Evolutionary conservation across 2,329 filamentous ascomycete species (phyloP).

Genomic region (Aureobasidium lini): DNA sequence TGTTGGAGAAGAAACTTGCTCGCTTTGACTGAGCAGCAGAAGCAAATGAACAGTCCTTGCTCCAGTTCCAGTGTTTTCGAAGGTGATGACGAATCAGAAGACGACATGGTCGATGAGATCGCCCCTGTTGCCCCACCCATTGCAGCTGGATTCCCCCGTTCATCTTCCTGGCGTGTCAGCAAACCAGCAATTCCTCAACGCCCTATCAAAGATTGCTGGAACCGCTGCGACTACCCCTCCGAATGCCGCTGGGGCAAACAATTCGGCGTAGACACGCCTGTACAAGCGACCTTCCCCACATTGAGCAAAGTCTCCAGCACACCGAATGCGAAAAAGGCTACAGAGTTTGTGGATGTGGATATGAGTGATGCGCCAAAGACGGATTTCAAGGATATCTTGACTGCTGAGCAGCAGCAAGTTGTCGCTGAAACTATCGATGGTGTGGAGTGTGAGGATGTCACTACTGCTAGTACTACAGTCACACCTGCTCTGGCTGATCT

Average conservation of each 20-base stretch:
- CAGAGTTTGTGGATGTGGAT: background rate
- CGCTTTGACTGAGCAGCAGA: conserved; percentile 19
- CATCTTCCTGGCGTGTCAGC: background rate
- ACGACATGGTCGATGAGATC: conserved; percentile 4
- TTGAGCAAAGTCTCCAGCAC: background rate
- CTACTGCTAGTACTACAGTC: background rate
- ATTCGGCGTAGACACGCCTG: conserved; percentile 21
- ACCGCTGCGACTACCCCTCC: conserved; percentile 38
- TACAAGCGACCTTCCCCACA: conserved; percentile 6
- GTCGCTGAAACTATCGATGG: conserved; percentile 8
- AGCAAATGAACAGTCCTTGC: background rate
- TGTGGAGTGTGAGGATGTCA: background rate
- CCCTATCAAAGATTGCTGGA: conserved; percentile 35
- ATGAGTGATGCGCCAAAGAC: conserved; percentile 16
- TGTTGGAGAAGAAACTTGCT: conserved; percentile 33
- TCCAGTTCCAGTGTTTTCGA: conserved; percentile 14
- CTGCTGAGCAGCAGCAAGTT: conserved; percentile 10
- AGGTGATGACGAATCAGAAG: conserved; percentile 13
- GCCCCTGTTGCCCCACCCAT: background rate
- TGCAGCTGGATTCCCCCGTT: background rate
- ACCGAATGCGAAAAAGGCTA: background rate
- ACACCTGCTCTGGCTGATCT: background rate
- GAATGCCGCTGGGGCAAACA: conserved; percentile 37
- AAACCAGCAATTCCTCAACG: background rate
- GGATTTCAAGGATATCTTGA: conserved; percentile 24